These are phyloP conservation scores for Tolypocladium inflatum DNA, from an alignment of 2,329 filamentous ascomycete genomes.

Conservation along the genomic window DNA sequence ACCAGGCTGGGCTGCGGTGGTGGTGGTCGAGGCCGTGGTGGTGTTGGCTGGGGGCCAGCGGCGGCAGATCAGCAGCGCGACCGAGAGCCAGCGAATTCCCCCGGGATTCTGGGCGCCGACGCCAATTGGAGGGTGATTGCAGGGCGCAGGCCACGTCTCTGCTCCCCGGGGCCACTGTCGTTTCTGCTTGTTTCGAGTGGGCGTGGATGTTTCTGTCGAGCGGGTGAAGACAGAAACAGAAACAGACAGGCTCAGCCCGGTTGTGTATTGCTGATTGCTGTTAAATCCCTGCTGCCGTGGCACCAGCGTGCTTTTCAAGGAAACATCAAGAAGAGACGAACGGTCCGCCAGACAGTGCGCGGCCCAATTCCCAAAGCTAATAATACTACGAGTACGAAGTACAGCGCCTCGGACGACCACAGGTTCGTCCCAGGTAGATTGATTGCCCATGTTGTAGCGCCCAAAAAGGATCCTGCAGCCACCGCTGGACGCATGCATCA, in stretches of 20 bases:
- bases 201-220: neutral
- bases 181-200: neutral
- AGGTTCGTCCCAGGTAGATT: too few species aligned
- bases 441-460: neutral
- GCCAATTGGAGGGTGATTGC: neutral
- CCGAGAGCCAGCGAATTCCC: neutral
- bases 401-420: neutral
- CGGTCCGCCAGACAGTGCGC: neutral
- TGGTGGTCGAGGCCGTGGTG: neutral
- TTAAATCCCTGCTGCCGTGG: neutral
- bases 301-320: neutral
- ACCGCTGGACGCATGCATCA: neutral
- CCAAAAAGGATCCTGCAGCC: neutral
- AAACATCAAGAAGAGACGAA: neutral
- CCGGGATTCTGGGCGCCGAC: neutral
- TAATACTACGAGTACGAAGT: neutral
- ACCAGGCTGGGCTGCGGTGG: neutral
- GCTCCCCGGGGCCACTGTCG: neutral
- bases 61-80: neutral
- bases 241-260: neutral
- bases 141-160: neutral
- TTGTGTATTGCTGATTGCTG: neutral
- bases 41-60: neutral
- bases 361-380: neutral
- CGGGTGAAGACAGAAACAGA: neutral